Evolutionary conservation across 371 early-diverging fungal species (phyloP).

Genomic region (Batrachochytrium dendrobatidis): DNA sequence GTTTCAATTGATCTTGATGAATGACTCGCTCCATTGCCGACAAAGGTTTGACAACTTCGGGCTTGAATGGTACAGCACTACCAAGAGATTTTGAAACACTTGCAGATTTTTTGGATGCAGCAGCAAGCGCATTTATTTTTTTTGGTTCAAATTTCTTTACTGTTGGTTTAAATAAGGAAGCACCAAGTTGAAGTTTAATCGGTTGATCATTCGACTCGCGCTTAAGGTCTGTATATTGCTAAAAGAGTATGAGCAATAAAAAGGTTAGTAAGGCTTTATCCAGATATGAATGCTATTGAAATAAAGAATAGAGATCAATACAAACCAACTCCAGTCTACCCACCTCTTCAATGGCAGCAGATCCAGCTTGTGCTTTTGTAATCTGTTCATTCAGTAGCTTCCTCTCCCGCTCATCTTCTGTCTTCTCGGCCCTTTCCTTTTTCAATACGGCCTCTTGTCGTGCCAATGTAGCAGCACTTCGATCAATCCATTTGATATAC

Average conservation of each 20-base stretch:
- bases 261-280: constrained; percentile 2
- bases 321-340: constrained; percentile 4
- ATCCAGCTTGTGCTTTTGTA: constrained; percentile 46
- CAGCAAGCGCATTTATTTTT: constrained; percentile 20
- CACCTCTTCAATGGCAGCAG: constrained; percentile 1
- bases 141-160: constrained; percentile 17
- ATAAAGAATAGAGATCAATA: not conserved
- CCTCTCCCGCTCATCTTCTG: constrained; percentile 79
- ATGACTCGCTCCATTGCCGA: constrained; percentile 47
- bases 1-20: too few species aligned
- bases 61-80: not conserved
- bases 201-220: constrained; percentile 52
- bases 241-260: not conserved
- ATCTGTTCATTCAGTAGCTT: constrained; percentile 74
- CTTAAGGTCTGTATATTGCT: constrained; percentile 55
- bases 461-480: constrained; percentile 67
- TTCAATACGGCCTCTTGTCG: constrained; percentile 71
- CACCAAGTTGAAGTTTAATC: constrained; percentile 50
- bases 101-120: constrained; percentile 14
- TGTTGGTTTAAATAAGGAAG: constrained; percentile 23
- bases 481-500: constrained; percentile 88
- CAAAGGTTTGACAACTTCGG: constrained; percentile 23
- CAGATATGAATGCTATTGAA: not conserved
- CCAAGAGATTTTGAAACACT: not conserved
- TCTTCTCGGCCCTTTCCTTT: constrained; percentile 69